phyloP scores from a whole-genome alignment of 2,329 filamentous ascomycete species.

The Sporothrix pseudoabietina region DNA sequence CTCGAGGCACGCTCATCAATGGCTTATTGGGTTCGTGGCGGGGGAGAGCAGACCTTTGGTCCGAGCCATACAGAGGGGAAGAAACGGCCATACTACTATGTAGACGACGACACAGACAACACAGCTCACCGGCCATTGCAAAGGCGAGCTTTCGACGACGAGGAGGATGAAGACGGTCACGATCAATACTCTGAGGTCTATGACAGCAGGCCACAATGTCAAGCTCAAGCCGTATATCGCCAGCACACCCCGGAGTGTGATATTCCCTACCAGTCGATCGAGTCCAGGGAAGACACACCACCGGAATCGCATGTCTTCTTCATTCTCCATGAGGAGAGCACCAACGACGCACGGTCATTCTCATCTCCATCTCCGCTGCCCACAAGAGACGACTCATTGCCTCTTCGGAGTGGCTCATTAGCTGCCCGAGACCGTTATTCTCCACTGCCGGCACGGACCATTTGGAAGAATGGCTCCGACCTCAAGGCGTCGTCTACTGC shows the following conservation, averaged over 20 bases:
- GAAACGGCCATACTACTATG: slow-evolving; percentile 23
- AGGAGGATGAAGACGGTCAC: background rate
- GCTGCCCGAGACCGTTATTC: background rate
- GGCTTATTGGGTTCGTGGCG: slow-evolving; percentile 30
- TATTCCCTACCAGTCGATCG: slow-evolving; percentile 29
- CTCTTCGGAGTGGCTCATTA: background rate
- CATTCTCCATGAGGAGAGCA: slow-evolving; percentile 25
- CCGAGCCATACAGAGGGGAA: background rate
- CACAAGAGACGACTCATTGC: background rate
- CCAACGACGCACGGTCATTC: background rate
- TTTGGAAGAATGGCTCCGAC: slow-evolving; percentile 30
- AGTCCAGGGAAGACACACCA: slow-evolving; percentile 19
- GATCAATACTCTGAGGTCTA: background rate
- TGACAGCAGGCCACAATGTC: background rate
- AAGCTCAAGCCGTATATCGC: background rate
- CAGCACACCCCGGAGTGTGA: slow-evolving; percentile 23
- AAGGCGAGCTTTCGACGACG: background rate
- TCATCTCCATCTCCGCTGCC: slow-evolving; percentile 17
- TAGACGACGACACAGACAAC: slow-evolving; percentile 7
- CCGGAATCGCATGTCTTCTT: slow-evolving; percentile 23
- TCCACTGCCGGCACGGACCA: background rate
- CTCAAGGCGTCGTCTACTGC: slow-evolving; percentile 21
- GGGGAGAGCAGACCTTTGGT: slow-evolving; percentile 21
- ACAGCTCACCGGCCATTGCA: background rate
- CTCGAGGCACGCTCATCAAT: slow-evolving; percentile 18